These are phyloP conservation scores for Populus euphratica DNA, from an alignment of 345 rosid genomes.

Conservation along the genomic window DNA sequence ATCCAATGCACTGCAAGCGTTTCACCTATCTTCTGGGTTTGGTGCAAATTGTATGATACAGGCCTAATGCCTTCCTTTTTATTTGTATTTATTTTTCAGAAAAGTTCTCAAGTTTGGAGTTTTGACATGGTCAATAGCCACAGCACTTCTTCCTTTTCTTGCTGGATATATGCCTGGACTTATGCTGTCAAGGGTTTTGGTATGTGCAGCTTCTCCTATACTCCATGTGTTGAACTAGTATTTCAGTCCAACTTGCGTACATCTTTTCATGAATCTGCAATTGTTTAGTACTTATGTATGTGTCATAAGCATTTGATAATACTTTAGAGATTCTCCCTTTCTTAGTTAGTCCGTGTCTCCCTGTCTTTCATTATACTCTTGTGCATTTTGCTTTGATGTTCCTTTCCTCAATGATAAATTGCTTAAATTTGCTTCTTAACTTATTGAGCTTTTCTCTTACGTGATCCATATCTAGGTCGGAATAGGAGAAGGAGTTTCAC, in stretches of 20 bases:
- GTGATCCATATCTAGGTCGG: slow-evolving; percentile 63
- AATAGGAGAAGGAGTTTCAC: slow-evolving; percentile 98
- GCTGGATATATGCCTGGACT: slow-evolving; percentile 95
- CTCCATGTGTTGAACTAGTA: slow-evolving; percentile 3
- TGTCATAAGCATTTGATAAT: background rate
- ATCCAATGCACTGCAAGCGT: background rate
- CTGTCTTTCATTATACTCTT: background rate
- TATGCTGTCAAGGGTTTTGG: slow-evolving; percentile 73
- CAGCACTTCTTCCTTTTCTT: slow-evolving; percentile 71
- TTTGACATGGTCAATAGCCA: slow-evolving; percentile 79
- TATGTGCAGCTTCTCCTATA: slow-evolving; percentile 24
- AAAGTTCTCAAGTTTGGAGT: slow-evolving; percentile 83
- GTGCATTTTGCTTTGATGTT: slow-evolving; percentile 4
- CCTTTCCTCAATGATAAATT: background rate
- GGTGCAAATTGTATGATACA: background rate
- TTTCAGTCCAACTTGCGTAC: background rate
- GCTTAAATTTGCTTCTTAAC: background rate
- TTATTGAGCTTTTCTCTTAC: slow-evolving; percentile 1
- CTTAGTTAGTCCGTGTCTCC: background rate
- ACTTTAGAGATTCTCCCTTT: background rate
- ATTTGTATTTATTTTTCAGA: slow-evolving; percentile 38
- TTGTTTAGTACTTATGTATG: background rate
- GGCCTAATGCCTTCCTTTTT: background rate
- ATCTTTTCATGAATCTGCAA: background rate
- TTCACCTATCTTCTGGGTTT: background rate